Percentiles rank a stretch among this genome's conserved stretches.
phyloP scores from a whole-genome alignment of 1,284 basidiomycete species.

The Jaminaea rosea region DNA sequence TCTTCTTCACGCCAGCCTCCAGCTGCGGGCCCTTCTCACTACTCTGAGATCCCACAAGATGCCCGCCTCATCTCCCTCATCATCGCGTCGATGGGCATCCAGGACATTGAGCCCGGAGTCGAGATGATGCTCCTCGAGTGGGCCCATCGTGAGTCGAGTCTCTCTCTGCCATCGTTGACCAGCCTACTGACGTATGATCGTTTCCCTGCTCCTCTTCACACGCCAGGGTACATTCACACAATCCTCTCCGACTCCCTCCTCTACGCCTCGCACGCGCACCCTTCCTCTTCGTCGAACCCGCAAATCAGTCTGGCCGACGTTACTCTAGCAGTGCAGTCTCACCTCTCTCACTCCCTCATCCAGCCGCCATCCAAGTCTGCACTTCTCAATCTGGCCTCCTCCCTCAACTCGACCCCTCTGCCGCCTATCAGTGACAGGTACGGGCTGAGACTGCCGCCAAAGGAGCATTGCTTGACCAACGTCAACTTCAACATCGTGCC shows the following conservation, averaged over 20 bases:
- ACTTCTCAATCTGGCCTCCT: constrained; percentile 73
- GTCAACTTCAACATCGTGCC: constrained; percentile 90
- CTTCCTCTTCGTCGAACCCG: constrained; percentile 11
- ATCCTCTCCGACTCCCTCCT: constrained; percentile 80
- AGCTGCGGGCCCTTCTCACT: neutral
- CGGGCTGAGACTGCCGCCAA: constrained; percentile 76
- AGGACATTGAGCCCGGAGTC: constrained; percentile 86
- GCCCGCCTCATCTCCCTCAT: constrained; percentile 85
- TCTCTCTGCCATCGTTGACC: neutral
- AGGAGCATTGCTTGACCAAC: constrained; percentile 71
- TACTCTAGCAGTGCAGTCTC: constrained; percentile 78
- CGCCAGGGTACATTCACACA: constrained; percentile 69
- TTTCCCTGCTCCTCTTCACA: neutral
- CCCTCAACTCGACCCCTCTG: constrained; percentile 79
- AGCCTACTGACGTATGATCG: neutral
- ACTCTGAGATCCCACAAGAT: constrained; percentile 58
- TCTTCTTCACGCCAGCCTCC: too few relatives aligned
- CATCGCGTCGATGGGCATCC: constrained; percentile 83
- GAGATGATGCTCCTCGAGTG: constrained; percentile 93
- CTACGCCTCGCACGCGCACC: constrained; percentile 80
- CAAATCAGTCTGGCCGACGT: constrained; percentile 72
- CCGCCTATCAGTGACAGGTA: constrained; percentile 91
- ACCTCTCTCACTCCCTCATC: constrained; percentile 88
- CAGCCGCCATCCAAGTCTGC: constrained; percentile 70
- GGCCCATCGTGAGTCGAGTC: constrained; percentile 59